Evolutionary conservation across 345 rosid genomes (phyloP).

Genomic region (Bruguiera gymnorhiza): DNA sequence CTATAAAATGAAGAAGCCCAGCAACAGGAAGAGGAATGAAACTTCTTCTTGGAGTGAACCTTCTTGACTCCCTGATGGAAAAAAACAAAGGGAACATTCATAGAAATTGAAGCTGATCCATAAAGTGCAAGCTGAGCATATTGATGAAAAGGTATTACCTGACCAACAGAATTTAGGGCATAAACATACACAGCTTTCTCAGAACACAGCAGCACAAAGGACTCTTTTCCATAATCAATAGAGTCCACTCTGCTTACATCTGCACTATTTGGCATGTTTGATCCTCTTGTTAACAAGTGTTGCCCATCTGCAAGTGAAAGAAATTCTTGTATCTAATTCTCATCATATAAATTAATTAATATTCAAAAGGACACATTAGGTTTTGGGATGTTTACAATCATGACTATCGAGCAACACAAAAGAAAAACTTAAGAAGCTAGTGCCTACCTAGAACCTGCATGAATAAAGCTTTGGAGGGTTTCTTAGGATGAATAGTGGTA

Average conservation of each 20-base stretch:
- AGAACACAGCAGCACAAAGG: slow-evolving; percentile 58
- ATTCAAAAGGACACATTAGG: not conserved
- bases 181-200: slow-evolving; percentile 85
- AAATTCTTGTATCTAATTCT: slow-evolving; percentile 3
- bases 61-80: slow-evolving; percentile 68
- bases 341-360: not conserved
- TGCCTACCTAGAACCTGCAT: slow-evolving; percentile 69
- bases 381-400: not conserved
- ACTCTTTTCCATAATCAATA: slow-evolving; percentile 49
- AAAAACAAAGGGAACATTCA: slow-evolving; percentile 2
- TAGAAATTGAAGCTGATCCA: not conserved
- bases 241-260: slow-evolving; percentile 34
- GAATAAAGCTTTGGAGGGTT: slow-evolving; percentile 72
- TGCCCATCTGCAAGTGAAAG: slow-evolving; percentile 46
- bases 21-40: slow-evolving; percentile 59
- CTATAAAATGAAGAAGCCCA: slow-evolving; percentile 71
- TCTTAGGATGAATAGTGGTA: slow-evolving; percentile 65
- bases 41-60: slow-evolving; percentile 79
- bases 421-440: slow-evolving; percentile 3
- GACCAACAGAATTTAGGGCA: slow-evolving; percentile 61
- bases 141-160: slow-evolving; percentile 40
- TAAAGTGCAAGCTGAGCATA: not conserved
- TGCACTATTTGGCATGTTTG: slow-evolving; percentile 24
- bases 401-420: not conserved
- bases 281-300: slow-evolving; percentile 32